Conservation (phyloP, 805 yeast genomes). For the Brettanomyces custersianus region DNA sequence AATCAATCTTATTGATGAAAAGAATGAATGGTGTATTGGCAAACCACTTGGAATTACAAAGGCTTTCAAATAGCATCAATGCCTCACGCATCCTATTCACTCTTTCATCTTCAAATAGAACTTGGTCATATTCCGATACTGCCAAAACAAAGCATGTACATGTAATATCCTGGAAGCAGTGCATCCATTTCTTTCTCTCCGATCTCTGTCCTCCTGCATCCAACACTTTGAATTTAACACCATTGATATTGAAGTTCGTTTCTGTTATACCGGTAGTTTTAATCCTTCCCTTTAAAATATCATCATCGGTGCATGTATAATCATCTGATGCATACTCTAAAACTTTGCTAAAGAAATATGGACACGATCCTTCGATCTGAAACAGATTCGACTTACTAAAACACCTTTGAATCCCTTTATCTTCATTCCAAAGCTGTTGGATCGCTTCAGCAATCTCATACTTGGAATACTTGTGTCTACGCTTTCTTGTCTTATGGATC, state of each 20-base stretch:
- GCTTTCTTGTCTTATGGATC: not conserved
- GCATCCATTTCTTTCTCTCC: slow-evolving; percentile 91
- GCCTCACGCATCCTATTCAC: slow-evolving; percentile 91
- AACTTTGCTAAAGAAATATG: slow-evolving; percentile 74
- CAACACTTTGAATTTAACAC: slow-evolving; percentile 61
- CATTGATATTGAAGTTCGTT: slow-evolving; percentile 60
- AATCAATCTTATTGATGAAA: slow-evolving; percentile 82
- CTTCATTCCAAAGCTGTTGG: slow-evolving; percentile 56
- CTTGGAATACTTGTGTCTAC: slow-evolving; percentile 20
- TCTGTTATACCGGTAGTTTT: slow-evolving; percentile 95
- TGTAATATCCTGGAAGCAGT: slow-evolving; percentile 84
- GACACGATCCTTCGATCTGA: slow-evolving; percentile 77
- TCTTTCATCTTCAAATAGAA: slow-evolving; percentile 78
- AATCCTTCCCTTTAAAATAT: slow-evolving; percentile 82
- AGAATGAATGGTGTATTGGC: slow-evolving; percentile 77
- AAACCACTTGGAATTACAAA: slow-evolving; percentile 84
- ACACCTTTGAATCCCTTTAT: slow-evolving; percentile 55
- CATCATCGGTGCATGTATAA: slow-evolving; percentile 70
- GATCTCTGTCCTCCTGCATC: slow-evolving; percentile 97
- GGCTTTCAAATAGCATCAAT: slow-evolving; percentile 69
- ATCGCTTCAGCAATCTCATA: slow-evolving; percentile 67
- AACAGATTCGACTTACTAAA: slow-evolving; percentile 60
- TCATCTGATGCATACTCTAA: slow-evolving; percentile 50
- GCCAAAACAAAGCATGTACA: slow-evolving; percentile 85
- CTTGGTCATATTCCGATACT: slow-evolving; percentile 86